These are phyloP conservation scores for Polyrhizophydium stewartii DNA, from an alignment of 371 early-diverging fungal genomes.

Conservation along the genomic window DNA sequence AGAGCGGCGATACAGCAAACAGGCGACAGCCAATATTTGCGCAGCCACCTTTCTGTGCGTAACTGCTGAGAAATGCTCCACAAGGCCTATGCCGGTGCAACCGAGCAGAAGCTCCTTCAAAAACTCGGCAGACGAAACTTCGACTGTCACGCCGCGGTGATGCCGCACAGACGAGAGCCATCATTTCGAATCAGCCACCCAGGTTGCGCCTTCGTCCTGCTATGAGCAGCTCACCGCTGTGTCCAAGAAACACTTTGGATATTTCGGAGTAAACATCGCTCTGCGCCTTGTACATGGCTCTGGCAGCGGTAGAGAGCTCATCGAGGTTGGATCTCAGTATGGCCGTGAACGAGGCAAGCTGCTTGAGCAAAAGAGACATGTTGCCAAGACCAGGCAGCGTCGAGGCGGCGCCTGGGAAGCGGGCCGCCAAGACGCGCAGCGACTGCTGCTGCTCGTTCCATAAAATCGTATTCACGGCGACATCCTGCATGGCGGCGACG, in stretches of 20 bases:
- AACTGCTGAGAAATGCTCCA: background rate
- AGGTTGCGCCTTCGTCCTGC: background rate
- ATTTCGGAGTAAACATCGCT: background rate
- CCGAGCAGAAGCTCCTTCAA: background rate
- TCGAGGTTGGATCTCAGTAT: background rate
- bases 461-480: background rate
- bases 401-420: background rate
- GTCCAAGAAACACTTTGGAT: background rate
- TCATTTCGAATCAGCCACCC: background rate
- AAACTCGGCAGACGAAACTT: background rate
- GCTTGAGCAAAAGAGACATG: background rate
- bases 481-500: too few relatives aligned
- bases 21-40: background rate
- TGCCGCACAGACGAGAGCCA: background rate
- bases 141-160: background rate
- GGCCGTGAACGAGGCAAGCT: background rate
- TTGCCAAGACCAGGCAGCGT: background rate
- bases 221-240: constrained; percentile 1
- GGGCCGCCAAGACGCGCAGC: background rate
- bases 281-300: background rate
- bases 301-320: background rate
- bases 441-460: background rate
- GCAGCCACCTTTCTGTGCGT: background rate
- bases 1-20: background rate
- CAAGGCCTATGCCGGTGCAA: background rate